A percentile compares a stretch with the other conserved stretches of the same genome.
Conservation (phyloP, 2,329 filamentous ascomycete genomes). For the Lithohypha guttulata region DNA sequence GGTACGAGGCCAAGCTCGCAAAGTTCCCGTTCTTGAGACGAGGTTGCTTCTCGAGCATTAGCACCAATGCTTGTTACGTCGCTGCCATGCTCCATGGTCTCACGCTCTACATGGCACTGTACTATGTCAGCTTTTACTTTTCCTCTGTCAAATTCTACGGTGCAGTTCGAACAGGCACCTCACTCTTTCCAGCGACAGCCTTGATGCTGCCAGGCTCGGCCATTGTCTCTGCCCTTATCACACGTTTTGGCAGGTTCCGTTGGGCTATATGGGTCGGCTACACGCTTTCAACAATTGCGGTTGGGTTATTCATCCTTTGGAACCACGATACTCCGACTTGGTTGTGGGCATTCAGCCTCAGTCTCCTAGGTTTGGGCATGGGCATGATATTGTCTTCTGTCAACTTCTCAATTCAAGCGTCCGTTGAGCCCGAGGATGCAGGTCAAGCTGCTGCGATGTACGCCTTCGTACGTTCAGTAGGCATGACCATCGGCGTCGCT, state of each 20-base stretch:
- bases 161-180: conserved; percentile 28
- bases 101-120: conserved; percentile 32
- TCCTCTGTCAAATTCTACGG: conserved; percentile 28
- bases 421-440: conserved; percentile 26
- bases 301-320: conserved; percentile 31
- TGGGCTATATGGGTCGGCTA: conserved; percentile 37
- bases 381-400: conserved; percentile 33
- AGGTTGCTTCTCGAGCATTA: conserved; percentile 28
- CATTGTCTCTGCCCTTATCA: conserved; percentile 25
- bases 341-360: conserved; percentile 29
- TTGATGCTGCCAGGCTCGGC: conserved; percentile 24
- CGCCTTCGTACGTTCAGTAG: conserved; percentile 31
- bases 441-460: conserved; percentile 30
- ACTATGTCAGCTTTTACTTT: conserved; percentile 35
- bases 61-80: conserved; percentile 31
- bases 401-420: conserved; percentile 32
- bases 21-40: conserved; percentile 29
- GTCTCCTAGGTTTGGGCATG: conserved; percentile 32
- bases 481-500: conserved; percentile 37
- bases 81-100: conserved; percentile 34
- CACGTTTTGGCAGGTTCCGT: conserved; percentile 26
- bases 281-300: conserved; percentile 28
- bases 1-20: conserved; percentile 29
- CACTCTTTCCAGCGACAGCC: conserved; percentile 29
- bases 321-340: conserved; percentile 24